Percentiles rank a stretch among this genome's conserved stretches.
These are phyloP conservation scores for Leishmania tarentolae DNA, from an alignment of 208 protist genomes.

Conservation along the genomic window DNA sequence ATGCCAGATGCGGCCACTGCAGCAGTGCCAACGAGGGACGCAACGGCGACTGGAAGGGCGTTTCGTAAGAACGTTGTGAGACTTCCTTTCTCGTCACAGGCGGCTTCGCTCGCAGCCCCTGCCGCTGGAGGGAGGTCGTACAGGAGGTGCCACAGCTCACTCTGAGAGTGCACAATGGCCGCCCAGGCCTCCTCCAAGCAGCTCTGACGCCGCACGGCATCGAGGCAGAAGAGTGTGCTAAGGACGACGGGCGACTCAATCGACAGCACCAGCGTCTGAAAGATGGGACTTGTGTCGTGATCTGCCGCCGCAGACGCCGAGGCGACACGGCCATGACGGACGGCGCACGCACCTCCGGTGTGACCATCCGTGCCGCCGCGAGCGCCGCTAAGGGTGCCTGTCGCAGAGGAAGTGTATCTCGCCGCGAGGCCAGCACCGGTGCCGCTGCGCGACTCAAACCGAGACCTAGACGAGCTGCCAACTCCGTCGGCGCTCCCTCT, in stretches of 20 bases:
- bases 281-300: slow-evolving; percentile 31
- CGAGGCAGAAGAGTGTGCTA: slow-evolving; percentile 26
- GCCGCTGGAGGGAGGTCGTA: slow-evolving; percentile 26
- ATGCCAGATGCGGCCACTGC: not conserved
- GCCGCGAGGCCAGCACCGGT: not conserved
- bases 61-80: slow-evolving; percentile 14
- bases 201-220: slow-evolving; percentile 10
- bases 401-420: not conserved
- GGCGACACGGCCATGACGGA: not conserved
- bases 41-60: slow-evolving; percentile 15
- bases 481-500: not conserved
- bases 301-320: not conserved
- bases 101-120: not conserved
- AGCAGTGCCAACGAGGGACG: slow-evolving; percentile 3
- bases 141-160: slow-evolving; percentile 28
- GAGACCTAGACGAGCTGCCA: not conserved
- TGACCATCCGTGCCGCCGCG: not conserved
- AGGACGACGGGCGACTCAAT: slow-evolving; percentile 24
- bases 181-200: slow-evolving; percentile 55
- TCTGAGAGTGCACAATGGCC: slow-evolving; percentile 23
- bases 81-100: not conserved
- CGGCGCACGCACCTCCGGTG: not conserved
- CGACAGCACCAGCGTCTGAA: slow-evolving; percentile 36
- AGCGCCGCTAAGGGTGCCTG: not conserved
- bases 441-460: slow-evolving; percentile 3